Evolutionary conservation across 495 filamentous ascomycete genomes (phyloP).

Genomic region (Neurospora sp.): DNA sequence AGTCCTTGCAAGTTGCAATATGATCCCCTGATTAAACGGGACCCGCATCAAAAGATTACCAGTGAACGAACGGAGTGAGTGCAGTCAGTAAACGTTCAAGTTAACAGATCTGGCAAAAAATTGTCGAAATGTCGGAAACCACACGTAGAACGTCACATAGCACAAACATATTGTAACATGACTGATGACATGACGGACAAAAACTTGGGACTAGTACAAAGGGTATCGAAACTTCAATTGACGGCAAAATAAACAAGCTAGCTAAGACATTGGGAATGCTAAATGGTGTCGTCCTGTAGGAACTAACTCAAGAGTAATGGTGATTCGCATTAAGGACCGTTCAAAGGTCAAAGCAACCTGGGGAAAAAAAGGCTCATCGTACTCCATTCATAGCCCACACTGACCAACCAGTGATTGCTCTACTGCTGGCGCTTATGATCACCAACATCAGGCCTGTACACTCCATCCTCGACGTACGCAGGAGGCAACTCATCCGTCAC

Average conservation of each 20-base stretch:
- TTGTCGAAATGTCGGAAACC: not conserved
- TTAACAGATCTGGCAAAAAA: not conserved
- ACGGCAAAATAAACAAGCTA: not conserved
- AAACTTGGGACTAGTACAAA: not conserved
- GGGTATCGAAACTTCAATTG: not conserved
- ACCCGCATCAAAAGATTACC: too few species aligned
- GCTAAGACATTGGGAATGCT: not conserved
- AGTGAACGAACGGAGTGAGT: too few species aligned
- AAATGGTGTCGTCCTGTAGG: not conserved
- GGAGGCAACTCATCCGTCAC: slow-evolving; percentile 11
- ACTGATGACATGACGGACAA: not conserved
- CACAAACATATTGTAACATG: accelerated
- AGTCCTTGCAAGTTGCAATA: too few species aligned
- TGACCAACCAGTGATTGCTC: not conserved
- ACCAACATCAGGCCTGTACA: not conserved
- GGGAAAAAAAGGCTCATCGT: not conserved
- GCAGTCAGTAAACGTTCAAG: too few species aligned
- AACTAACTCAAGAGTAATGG: not conserved
- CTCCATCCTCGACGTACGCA: slow-evolving; percentile 15
- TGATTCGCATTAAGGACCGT: not conserved
- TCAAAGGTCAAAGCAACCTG: not conserved
- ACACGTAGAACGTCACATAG: not conserved
- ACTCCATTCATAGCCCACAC: not conserved
- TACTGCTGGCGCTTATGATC: slow-evolving; percentile 14
- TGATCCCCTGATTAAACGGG: too few species aligned